These are phyloP conservation scores for Gossypium sturtianum DNA, from an alignment of 345 rosid species.

Conservation along the genomic window DNA sequence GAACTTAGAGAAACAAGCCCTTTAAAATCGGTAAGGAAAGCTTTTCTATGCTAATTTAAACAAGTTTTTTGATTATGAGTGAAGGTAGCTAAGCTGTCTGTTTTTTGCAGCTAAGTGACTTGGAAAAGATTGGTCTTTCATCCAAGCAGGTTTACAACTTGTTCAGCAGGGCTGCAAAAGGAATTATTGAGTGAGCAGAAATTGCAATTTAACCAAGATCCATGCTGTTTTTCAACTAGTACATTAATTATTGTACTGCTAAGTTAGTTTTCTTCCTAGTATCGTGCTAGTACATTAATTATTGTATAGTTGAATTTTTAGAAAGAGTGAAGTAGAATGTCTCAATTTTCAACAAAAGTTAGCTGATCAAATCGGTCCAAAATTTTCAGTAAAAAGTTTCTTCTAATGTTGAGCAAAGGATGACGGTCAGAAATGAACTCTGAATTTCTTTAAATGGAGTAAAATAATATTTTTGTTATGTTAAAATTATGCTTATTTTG, in stretches of 20 bases:
- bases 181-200: conserved; percentile 35
- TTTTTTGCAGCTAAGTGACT: conserved; percentile 57
- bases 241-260: conserved; percentile 2
- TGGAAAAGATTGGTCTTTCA: conserved; percentile 85
- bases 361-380: no score
- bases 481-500: no score
- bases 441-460: no score
- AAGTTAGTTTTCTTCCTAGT: not conserved
- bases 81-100: not conserved
- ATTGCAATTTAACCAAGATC: not conserved
- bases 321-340: no score
- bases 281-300: no score
- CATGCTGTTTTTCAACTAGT: not conserved
- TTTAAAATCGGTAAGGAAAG: conserved; percentile 45
- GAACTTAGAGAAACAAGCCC: conserved; percentile 69
- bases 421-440: no score
- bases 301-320: no score
- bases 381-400: no score
- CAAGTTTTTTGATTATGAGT: not conserved
- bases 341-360: no score
- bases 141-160: conserved; percentile 69
- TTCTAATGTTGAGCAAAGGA: no score
- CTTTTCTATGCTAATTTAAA: not conserved
- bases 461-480: no score
- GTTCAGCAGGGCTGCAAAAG: conserved; percentile 55